Conservation (phyloP, 306 rosid species). For the Vigna hirtella region DNA sequence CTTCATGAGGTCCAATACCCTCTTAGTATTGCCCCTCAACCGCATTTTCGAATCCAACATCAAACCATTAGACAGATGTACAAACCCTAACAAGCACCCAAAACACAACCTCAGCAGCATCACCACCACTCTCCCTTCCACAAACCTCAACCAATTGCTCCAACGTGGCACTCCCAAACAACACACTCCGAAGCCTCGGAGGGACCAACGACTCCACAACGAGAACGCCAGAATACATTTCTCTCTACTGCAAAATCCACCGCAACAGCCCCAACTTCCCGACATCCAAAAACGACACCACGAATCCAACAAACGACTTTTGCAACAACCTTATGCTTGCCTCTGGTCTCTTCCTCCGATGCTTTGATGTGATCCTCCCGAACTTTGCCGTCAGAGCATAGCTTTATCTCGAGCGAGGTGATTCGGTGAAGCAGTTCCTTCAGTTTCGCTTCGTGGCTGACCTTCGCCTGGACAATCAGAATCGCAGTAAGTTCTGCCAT, state of each 20-base stretch:
- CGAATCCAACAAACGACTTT: conserved; percentile 81
- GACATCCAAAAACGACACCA: conserved; percentile 89
- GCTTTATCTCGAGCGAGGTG: conserved; percentile 56
- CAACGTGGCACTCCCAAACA: conserved; percentile 85
- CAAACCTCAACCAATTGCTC: conserved; percentile 72
- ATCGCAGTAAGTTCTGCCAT: conserved; percentile 40
- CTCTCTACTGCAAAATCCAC: conserved; percentile 80
- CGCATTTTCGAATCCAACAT: conserved; percentile 72
- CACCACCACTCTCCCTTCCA: conserved; percentile 67
- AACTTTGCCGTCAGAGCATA: conserved; percentile 61
- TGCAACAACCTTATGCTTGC: conserved; percentile 44
- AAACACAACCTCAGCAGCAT: conserved; percentile 65
- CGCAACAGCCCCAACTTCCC: conserved; percentile 84
- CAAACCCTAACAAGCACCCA: conserved; percentile 72
- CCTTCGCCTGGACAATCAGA: conserved; percentile 38
- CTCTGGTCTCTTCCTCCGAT: conserved; percentile 43
- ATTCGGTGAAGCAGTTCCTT: conserved; percentile 53
- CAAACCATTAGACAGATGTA: conserved; percentile 81
- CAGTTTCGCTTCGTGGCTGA: conserved; percentile 49
- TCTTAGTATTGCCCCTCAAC: conserved; percentile 73
- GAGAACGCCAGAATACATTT: conserved; percentile 82
- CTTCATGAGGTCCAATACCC: conserved; percentile 75
- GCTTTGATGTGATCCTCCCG: conserved; percentile 44
- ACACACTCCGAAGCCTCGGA: conserved; percentile 80
- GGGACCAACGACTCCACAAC: conserved; percentile 72